Evolutionary conservation across 352 stramenopile species (phyloP).

Genomic region (Phytophthora cactorum): DNA sequence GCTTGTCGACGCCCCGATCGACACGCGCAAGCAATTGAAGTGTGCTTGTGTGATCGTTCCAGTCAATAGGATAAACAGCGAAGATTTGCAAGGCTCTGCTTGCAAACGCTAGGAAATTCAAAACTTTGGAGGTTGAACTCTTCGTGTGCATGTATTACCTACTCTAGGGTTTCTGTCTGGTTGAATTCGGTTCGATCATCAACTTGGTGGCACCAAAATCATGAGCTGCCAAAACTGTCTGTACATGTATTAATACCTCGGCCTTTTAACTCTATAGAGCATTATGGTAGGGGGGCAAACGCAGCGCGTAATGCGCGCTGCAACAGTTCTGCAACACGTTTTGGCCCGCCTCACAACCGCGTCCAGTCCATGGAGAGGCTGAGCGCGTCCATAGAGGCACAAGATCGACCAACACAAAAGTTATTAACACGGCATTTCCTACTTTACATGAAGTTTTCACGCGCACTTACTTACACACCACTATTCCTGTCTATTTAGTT

Average conservation of each 20-base stretch:
- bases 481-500: conserved; percentile 1
- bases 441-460: conserved; percentile 7
- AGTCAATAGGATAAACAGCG: conserved; percentile 5
- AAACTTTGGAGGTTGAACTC: neutral
- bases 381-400: conserved; percentile 18
- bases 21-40: conserved; percentile 14
- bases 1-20: neutral
- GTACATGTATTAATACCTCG: too few species aligned
- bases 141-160: neutral
- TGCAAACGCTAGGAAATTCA: neutral
- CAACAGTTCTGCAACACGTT: neutral
- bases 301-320: too few species aligned
- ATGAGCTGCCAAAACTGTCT: too few species aligned
- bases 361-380: conserved; percentile 18
- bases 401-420: conserved; percentile 11
- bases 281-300: too few species aligned
- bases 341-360: conserved; percentile 1
- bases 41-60: conserved; percentile 3
- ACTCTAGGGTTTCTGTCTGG: neutral
- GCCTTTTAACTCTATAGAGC: too few species aligned
- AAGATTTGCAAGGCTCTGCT: conserved; percentile 19
- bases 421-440: conserved; percentile 19
- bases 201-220: neutral
- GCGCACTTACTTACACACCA: neutral
- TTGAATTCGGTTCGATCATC: neutral